Evolutionary conservation across 2,329 filamentous ascomycete species (phyloP).

Genomic region (Magnaporthiopsis incrustans): DNA sequence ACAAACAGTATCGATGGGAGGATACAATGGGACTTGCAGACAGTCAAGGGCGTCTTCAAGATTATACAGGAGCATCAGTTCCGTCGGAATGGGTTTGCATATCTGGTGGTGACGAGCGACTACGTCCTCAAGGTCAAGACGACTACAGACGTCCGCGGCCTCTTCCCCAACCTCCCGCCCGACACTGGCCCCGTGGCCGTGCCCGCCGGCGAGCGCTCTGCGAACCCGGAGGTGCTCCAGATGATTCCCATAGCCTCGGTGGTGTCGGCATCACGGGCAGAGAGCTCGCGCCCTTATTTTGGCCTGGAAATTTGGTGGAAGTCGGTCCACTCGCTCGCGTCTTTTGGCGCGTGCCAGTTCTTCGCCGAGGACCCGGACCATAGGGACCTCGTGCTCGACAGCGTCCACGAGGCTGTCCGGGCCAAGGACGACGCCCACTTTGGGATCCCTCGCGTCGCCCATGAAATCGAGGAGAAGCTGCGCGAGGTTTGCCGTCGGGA

Average conservation of each 20-base stretch:
- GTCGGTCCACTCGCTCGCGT: conserved; percentile 31
- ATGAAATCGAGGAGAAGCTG: conserved; percentile 40
- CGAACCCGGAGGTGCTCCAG: conserved; percentile 24
- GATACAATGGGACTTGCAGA: conserved; percentile 18
- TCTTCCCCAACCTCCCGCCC: conserved; percentile 31
- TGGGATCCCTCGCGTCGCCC: conserved; percentile 31
- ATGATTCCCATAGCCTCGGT: conserved; percentile 42
- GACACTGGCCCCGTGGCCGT: conserved; percentile 23
- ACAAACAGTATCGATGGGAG: conserved; percentile 25
- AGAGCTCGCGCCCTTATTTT: conserved; percentile 39
- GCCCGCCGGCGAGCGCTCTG: conserved; percentile 17
- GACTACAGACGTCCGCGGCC: conserved; percentile 35
- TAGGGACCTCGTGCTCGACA: conserved; percentile 40
- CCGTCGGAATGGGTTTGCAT: conserved; percentile 31
- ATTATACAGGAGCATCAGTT: conserved; percentile 40
- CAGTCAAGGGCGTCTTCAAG: conserved; percentile 29
- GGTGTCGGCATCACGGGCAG: conserved; percentile 44
- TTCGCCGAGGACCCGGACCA: conserved; percentile 41
- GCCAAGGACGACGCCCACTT: conserved; percentile 21
- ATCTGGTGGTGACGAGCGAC: conserved; percentile 43
- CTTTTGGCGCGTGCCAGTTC: conserved; percentile 39
- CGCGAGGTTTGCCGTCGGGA: conserved; percentile 36
- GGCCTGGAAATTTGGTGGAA: conserved; percentile 52
- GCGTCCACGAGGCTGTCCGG: conserved; percentile 31
- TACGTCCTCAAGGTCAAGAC: conserved; percentile 43